phyloP scores from a whole-genome alignment of 768 basidiomycete genomes.

The button mushroom (Agaricus bisporus) region DNA sequence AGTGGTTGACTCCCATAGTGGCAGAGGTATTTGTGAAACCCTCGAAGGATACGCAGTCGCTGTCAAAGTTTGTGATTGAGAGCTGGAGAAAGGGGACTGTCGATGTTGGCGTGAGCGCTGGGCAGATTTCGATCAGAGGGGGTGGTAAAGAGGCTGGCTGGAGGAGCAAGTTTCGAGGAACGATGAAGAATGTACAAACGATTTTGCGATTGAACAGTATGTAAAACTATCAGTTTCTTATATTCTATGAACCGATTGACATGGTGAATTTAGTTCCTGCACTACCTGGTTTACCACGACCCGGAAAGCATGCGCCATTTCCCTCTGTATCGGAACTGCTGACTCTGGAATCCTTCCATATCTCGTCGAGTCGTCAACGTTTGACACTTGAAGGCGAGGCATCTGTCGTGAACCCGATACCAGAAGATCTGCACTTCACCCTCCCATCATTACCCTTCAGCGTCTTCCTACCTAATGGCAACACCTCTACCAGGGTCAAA shows the following conservation, averaged over 20 bases:
- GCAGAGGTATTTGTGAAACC: conserved; percentile 46
- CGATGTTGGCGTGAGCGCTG: conserved; percentile 36
- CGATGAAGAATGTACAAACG: conserved; percentile 39
- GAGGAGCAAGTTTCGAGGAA: conserved; percentile 34
- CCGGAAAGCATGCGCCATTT: conserved; percentile 42
- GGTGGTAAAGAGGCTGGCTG: conserved; percentile 43
- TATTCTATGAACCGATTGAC: conserved; percentile 4
- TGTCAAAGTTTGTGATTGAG: conserved; percentile 47
- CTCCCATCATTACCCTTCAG: conserved; percentile 57
- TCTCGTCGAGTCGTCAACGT: conserved; percentile 23
- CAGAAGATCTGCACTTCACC: conserved; percentile 40
- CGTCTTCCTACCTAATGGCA: conserved; percentile 40
- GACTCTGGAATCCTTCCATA: conserved; percentile 49
- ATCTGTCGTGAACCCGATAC: conserved; percentile 52
- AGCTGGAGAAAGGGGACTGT: conserved; percentile 52
- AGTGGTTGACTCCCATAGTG: conserved; percentile 54
- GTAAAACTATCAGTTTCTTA: conserved; percentile 18
- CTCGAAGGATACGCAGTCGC: conserved; percentile 40
- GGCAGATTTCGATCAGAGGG: conserved; percentile 41
- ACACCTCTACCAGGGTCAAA: conserved; percentile 24
- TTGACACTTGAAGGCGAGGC: conserved; percentile 47
- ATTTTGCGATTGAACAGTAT: conserved; percentile 47
- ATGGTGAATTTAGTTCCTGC: conserved; percentile 43
- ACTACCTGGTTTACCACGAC: conserved; percentile 60
- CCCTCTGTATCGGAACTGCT: conserved; percentile 56